Evolutionary conservation across 1,284 basidiomycete genomes (phyloP).

Genomic region (Malassezia equina): DNA sequence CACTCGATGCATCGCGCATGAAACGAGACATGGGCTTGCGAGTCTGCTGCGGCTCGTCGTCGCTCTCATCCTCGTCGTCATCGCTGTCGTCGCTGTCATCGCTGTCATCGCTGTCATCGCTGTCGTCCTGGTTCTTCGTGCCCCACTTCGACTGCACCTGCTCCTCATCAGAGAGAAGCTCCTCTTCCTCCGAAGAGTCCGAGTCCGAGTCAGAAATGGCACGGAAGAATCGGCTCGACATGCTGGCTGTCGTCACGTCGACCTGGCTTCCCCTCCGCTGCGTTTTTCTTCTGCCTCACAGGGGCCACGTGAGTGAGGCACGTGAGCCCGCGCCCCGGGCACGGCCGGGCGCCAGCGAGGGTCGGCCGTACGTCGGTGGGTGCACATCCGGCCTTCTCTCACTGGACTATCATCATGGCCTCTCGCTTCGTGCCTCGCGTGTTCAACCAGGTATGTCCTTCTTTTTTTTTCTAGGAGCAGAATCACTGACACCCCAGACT

Average conservation of each 20-base stretch:
- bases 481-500: conserved; percentile 14
- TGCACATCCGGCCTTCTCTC: not conserved
- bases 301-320: conserved; percentile 12
- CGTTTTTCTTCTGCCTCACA: conserved; percentile 12
- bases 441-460: conserved; percentile 15
- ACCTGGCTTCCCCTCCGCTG: not conserved
- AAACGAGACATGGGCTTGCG: conserved; percentile 43
- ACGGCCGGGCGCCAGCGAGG: conserved; percentile 14
- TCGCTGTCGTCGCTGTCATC: conserved; percentile 26
- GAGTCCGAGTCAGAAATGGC: conserved; percentile 47
- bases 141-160: conserved; percentile 26
- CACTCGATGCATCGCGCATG: conserved; percentile 47
- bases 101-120: conserved; percentile 30
- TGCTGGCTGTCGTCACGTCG: conserved; percentile 11
- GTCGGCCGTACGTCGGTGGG: not conserved
- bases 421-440: conserved; percentile 18
- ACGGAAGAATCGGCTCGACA: conserved; percentile 47
- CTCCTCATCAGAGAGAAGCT: conserved; percentile 44
- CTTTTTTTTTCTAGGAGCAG: not conserved
- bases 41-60: conserved; percentile 16
- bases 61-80: conserved; percentile 20
- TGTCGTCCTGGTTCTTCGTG: conserved; percentile 18
- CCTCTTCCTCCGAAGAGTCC: conserved; percentile 44
- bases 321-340: conserved; percentile 15
- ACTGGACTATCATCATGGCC: conserved; percentile 7